phyloP scores from a whole-genome alignment of 495 filamentous ascomycete genomes.

The Tuber umbilicatum region DNA sequence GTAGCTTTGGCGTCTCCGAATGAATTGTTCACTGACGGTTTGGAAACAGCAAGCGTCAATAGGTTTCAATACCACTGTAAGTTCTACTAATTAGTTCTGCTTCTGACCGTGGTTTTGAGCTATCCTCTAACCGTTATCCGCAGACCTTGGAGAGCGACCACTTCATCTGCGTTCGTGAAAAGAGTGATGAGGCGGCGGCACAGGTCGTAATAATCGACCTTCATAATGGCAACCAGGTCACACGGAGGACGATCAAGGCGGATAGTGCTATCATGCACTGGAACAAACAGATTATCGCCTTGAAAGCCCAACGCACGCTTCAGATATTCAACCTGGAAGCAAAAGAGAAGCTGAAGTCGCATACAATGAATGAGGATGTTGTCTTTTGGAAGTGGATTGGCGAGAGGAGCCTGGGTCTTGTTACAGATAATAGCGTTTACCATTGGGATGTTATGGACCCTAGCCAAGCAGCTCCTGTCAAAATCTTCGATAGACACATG shows the following conservation, averaged over 20 bases:
- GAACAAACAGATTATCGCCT: slow-evolving; percentile 87
- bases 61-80: slow-evolving; percentile 94
- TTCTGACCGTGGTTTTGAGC: slow-evolving; percentile 10
- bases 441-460: slow-evolving; percentile 95
- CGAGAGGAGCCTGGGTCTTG: slow-evolving; percentile 73
- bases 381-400: slow-evolving; percentile 99
- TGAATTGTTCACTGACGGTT: slow-evolving; percentile 45
- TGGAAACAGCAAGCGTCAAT: slow-evolving; percentile 63
- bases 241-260: slow-evolving; percentile 91
- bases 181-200: slow-evolving; percentile 69
- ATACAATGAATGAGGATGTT: slow-evolving; percentile 92
- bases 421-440: slow-evolving; percentile 83
- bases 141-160: slow-evolving; percentile 96
- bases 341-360: slow-evolving; percentile 89
- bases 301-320: slow-evolving; percentile 88
- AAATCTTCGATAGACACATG: slow-evolving; percentile 84
- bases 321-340: slow-evolving; percentile 92
- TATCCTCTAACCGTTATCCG: slow-evolving; percentile 29
- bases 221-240: slow-evolving; percentile 88
- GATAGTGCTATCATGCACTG: slow-evolving; percentile 99
- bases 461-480: slow-evolving; percentile 67
- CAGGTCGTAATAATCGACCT: slow-evolving; percentile 97
- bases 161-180: slow-evolving; percentile 92
- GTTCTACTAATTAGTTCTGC: slow-evolving; percentile 41
- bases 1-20: slow-evolving; percentile 22